Conservation (phyloP, 305 asterid genomes). For the Withania somnifera region DNA sequence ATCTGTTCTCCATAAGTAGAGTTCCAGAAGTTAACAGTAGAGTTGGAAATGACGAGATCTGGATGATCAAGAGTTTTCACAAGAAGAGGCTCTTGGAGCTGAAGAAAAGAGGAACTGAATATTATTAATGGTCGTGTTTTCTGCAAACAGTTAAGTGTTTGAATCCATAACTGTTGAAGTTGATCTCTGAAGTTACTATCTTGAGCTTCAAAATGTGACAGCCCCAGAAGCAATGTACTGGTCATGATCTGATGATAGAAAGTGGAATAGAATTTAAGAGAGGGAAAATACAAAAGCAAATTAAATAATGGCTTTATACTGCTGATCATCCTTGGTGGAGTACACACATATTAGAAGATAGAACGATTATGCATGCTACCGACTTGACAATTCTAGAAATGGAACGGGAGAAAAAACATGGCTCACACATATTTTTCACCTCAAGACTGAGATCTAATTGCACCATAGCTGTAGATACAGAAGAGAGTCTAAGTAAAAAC, state of each 20-base stretch:
- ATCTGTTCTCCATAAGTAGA: conserved; percentile 45
- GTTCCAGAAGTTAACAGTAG: conserved; percentile 59
- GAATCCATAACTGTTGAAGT: conserved; percentile 42
- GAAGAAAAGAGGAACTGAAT: conserved; percentile 49
- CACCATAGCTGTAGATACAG: neutral
- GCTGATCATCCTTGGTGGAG: neutral
- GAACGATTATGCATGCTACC: neutral
- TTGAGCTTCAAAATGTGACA: conserved; percentile 37
- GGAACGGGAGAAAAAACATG: neutral
- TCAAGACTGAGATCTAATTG: neutral
- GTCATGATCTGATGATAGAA: conserved; percentile 31
- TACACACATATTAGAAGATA: neutral
- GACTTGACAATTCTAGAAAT: neutral
- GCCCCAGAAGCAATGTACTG: conserved; percentile 52
- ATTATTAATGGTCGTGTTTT: conserved; percentile 36
- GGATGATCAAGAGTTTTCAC: conserved; percentile 56
- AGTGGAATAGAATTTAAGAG: neutral
- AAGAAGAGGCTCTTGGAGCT: conserved; percentile 43
- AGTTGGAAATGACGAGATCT: conserved; percentile 40
- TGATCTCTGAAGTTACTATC: conserved; percentile 25
- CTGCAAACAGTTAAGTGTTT: conserved; percentile 38
- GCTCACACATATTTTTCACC: neutral
- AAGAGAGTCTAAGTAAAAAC: conserved; percentile 22
- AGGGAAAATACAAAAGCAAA: neutral
- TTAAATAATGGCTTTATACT: neutral